phyloP scores from a whole-genome alignment of 2,329 filamentous ascomycete species.

The Talaromyces verruculosus region DNA sequence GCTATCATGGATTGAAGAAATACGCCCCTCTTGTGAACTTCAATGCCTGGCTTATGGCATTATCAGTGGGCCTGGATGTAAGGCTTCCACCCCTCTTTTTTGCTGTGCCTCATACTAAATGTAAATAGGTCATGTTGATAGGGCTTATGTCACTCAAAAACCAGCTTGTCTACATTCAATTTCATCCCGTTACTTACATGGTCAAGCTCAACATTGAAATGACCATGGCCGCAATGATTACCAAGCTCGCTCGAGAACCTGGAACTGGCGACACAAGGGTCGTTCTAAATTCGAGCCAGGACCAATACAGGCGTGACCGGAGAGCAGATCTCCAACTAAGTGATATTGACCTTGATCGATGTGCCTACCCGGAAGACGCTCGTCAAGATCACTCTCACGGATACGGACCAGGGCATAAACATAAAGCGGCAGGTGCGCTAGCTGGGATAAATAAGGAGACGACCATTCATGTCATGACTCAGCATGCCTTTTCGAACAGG shows the following conservation, averaged over 20 bases:
- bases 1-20: conserved; percentile 5
- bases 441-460: not conserved
- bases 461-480: not conserved
- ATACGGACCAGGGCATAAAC: not conserved
- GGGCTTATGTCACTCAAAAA: conserved; percentile 19
- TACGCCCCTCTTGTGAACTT: conserved; percentile 9
- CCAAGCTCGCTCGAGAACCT: conserved; percentile 2
- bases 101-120: conserved; percentile 16
- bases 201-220: conserved; percentile 12
- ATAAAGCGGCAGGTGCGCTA: not conserved
- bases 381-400: not conserved
- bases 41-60: not conserved
- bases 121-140: conserved; percentile 16
- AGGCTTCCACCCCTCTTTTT: not conserved
- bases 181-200: conserved; percentile 10
- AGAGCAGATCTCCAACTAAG: not conserved
- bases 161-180: conserved; percentile 17
- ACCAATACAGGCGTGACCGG: not conserved
- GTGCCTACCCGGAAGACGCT: not conserved
- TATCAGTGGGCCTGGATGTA: conserved; percentile 5
- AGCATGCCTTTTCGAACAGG: not conserved
- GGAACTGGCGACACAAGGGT: conserved; percentile 1
- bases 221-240: conserved; percentile 8
- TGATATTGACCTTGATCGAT: not conserved
- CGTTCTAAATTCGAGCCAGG: not conserved